phyloP scores from a whole-genome alignment of 805 yeast genomes.

The Hanseniaspora valbyensis region DNA sequence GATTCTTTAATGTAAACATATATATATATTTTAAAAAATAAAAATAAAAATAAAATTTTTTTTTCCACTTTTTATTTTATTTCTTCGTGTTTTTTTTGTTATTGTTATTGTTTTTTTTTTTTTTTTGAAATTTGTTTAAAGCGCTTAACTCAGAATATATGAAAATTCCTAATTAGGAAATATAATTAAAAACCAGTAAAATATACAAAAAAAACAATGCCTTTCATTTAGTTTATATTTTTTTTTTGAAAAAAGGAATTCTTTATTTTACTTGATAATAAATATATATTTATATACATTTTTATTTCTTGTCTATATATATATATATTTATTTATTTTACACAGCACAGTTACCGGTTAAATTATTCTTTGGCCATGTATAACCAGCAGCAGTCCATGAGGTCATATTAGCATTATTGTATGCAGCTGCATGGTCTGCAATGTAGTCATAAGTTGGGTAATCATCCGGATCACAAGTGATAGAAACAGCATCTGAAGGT shows the following conservation, averaged over 20 bases:
- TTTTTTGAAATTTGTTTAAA: no score
- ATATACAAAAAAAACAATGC: neutral
- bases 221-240: no score
- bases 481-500: conserved; percentile 47
- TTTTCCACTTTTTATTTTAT: neutral
- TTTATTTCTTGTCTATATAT: neutral
- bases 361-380: conserved; percentile 47
- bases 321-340: neutral
- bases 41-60: neutral
- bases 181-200: neutral
- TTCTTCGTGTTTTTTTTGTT: neutral
- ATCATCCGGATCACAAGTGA: conserved; percentile 79
- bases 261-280: no score
- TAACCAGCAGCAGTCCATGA: conserved; percentile 70
- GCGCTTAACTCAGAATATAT: conserved; percentile 17
- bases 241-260: no score
- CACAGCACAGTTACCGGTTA: conserved; percentile 41
- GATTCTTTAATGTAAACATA: no score
- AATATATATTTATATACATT: neutral
- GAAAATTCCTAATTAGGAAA: neutral
- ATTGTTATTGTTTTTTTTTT: no score
- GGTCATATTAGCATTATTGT: conserved; percentile 58
- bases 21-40: neutral
- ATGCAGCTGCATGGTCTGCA: conserved; percentile 54
- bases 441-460: conserved; percentile 83